Conservation (phyloP, 345 rosid species). For the Eucalyptus pauciflora region DNA sequence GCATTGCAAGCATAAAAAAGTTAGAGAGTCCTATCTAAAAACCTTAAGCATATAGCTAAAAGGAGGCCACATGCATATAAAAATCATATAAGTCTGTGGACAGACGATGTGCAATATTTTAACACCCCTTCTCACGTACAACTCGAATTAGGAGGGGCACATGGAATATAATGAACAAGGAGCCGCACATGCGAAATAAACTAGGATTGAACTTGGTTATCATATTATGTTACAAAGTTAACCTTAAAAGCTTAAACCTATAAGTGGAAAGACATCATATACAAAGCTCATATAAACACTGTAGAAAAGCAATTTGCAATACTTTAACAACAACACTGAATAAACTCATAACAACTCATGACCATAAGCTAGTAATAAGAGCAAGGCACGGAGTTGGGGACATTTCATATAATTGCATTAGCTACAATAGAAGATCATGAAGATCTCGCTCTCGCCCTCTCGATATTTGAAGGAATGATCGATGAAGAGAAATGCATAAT, state of each 20-base stretch:
- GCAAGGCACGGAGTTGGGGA: neutral
- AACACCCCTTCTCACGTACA: neutral
- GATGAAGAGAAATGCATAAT: neutral
- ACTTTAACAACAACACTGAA: neutral
- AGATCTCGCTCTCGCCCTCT: neutral
- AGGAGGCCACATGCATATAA: neutral
- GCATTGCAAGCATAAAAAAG: neutral
- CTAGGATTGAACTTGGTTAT: neutral
- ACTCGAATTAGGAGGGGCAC: neutral
- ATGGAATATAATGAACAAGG: neutral
- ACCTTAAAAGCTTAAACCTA: neutral
- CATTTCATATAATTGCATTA: neutral
- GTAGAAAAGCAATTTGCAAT: neutral
- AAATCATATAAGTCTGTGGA: neutral
- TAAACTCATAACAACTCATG: neutral
- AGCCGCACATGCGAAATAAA: neutral
- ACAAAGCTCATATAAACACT: neutral
- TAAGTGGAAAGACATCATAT: neutral
- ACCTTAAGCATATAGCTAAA: neutral
- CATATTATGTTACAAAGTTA: neutral
- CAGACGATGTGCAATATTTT: accelerated
- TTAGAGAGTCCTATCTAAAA: neutral
- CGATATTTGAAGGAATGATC: neutral
- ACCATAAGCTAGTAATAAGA: neutral
- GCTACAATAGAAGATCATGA: neutral